These are phyloP conservation scores for Fusarium sp. DNA, from an alignment of 2,329 filamentous ascomycete species.

Conservation along the genomic window DNA sequence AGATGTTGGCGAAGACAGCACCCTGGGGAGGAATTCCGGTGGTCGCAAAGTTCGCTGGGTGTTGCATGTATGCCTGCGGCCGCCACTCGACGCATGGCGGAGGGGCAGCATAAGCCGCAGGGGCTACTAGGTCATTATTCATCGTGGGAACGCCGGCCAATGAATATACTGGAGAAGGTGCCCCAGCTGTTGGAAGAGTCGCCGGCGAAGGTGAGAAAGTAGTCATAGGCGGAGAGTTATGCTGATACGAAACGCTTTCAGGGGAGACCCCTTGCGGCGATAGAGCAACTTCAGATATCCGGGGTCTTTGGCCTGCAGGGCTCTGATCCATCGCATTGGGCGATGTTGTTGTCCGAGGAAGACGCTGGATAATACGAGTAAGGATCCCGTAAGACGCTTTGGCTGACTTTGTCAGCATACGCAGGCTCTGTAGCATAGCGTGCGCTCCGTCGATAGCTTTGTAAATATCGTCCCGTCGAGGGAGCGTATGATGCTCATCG, in stretches of 20 bases:
- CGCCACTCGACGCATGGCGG: conserved; percentile 34
- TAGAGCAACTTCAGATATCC: conserved; percentile 9
- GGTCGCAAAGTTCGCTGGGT: conserved; percentile 16
- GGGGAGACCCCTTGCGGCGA: conserved; percentile 19
- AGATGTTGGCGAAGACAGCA: conserved; percentile 49
- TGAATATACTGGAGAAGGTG: conserved; percentile 25
- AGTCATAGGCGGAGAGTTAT: conserved; percentile 22
- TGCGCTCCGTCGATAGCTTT: conserved; percentile 57
- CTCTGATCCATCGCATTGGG: conserved; percentile 20
- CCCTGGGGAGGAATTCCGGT: conserved; percentile 26
- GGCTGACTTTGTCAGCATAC: conserved; percentile 52
- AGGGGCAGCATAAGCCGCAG: conserved; percentile 19
- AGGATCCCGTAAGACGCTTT: conserved; percentile 54
- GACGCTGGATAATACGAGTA: conserved; percentile 49
- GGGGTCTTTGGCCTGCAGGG: conserved; percentile 23
- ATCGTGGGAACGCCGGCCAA: conserved; percentile 8
- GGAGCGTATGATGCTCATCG: conserved; percentile 60
- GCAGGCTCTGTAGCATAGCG: conserved; percentile 54
- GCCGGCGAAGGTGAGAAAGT: conserved; percentile 13
- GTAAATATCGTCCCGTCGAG: conserved; percentile 59
- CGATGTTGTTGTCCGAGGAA: conserved; percentile 47
- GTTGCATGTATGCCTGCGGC: conserved; percentile 25
- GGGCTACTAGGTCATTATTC: not conserved
- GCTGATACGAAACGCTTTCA: not conserved
- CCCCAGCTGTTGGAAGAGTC: conserved; percentile 6